These are phyloP conservation scores for Ophiocordyceps unilateralis DNA, from an alignment of 2,329 filamentous ascomycete genomes.

Conservation along the genomic window DNA sequence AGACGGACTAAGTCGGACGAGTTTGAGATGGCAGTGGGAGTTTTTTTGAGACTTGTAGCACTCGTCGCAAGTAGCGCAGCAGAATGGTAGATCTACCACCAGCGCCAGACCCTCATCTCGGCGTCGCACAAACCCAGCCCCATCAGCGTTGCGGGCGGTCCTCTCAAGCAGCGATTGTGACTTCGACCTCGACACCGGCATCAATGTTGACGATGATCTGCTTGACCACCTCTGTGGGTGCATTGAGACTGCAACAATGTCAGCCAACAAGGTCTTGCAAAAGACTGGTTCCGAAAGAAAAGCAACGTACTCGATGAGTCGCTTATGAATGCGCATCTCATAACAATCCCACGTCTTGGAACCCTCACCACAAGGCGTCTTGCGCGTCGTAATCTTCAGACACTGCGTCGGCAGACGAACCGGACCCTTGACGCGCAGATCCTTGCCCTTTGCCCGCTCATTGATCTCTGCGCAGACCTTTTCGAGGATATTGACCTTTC, in stretches of 20 bases:
- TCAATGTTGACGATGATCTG: constrained; percentile 94
- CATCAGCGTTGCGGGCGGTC: neutral
- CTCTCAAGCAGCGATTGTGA: constrained; percentile 69
- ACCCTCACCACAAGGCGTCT: constrained; percentile 99
- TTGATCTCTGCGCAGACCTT: constrained; percentile 97
- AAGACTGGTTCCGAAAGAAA: neutral
- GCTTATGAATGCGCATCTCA: constrained; percentile 99
- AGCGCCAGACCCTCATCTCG: neutral
- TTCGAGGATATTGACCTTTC: constrained; percentile 91
- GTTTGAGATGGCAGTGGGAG: no score
- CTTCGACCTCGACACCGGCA: constrained; percentile 84
- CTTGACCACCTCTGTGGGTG: constrained; percentile 95
- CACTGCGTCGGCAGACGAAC: constrained; percentile 96
- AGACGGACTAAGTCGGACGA: no score
- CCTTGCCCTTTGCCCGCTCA: constrained; percentile 97
- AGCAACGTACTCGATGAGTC: constrained; percentile 66
- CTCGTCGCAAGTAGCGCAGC: no score
- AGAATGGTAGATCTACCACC: no score
- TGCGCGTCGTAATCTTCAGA: constrained; percentile 92
- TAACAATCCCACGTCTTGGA: constrained; percentile 99
- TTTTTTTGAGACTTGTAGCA: no score
- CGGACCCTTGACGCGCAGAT: constrained; percentile 94
- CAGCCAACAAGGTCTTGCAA: neutral
- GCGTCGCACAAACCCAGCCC: neutral
- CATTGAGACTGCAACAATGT: constrained; percentile 51